Base-by-base conservation (phyloP, 106 monocot genomes). In the Platanthera zijinensis region DNA sequence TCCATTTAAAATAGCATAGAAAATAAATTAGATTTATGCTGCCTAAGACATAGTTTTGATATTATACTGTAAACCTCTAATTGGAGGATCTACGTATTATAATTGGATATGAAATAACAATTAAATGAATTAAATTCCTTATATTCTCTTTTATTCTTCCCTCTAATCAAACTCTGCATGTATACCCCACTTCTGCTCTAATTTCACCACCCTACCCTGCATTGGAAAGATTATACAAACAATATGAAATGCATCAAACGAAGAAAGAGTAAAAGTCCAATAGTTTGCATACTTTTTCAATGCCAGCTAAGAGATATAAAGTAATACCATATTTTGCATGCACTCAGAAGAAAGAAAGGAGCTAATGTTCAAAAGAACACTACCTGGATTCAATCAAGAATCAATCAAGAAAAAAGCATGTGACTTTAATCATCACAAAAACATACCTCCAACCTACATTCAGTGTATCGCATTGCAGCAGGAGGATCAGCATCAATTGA, bases 401-500 rank as follows among this genome's bases (percentile, higher is more conserved):
- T 39, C 3, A 39, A 39, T 39, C 39, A 39, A 39, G 2, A 8
- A 76, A 56, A 80, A 52, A 45, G 5, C 1, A 39, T 39, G 3
- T 3, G 39, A 39, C 39, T 39, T 39, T 39, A 39, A 39, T 39
- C 10, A 45, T 47, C 25, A 39, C n/a, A 6, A 8, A n/a, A 84
- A 86, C 91, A 39, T 88, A 94, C 99, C 78, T 99, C 94, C 83
- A 99, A 85, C 89, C 94, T 94, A 79, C 99, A 99, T 66, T 99
- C 99, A 5, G 99, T 99, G 61, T 99, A 99, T 45, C 99, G 81
- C 99, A 99, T 94, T 22, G 99, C 99, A 17, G 99, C 99, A 82
- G 99, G 86, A 82, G 94, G 99, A 87, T 99, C 99, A 47, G 94
- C 91, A 88, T 99, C 99, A 82, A 99, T 82, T 50, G 99, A 99